Base-by-base conservation (phyloP, 768 basidiomycete genomes). In the Podaxis sp. region DNA sequence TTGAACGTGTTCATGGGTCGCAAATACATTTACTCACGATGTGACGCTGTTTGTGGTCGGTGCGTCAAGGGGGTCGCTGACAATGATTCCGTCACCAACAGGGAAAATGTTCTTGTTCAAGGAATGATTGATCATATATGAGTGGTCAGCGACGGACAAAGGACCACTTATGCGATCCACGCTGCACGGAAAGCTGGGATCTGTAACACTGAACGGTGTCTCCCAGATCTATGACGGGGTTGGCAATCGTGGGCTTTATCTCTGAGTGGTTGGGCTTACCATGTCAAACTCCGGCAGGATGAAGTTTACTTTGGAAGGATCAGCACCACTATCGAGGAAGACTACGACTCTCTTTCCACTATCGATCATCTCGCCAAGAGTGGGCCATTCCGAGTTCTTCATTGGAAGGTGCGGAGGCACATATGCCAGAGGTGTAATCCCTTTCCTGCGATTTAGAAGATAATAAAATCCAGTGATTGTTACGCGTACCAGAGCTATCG, bases 291-390 rank as follows among this genome's bases (percentile, higher is more conserved):
- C 82, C 4, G 84, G 84, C 3, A 86, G 68, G 63, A 87, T 82
- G 65, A 82, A 85, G 52, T 82, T 69, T 1, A 82, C 82, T 17
- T 68, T 49, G 1, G 73, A 70, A 4, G 75, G 73, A 60, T 80
- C 76, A 13, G 82, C 80, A 17, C 79, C 77, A 1, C 75, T 65
- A 63, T 89, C 87, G 67, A 90, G 74, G 71, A 90, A 89, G 2
- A 87, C 80, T 9, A 90, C 79, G 4, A 90, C 80, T 4, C 84
- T 79, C 68, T 80, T 86, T 4, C 83, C 85, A 44, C 71, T 77
- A 69, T 86, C 82, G 63, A 89, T 85, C 71, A 90, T 73, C n/a
- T 82, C 72, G 1, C 86, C 84, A 4, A 90, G 74, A 0, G 87
- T 87, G 0, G 88, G 88, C 87, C 88, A 91, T 54, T 83, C 77